Percentiles rank a stretch among this genome's conserved stretches.
phyloP scores from a whole-genome alignment of 1,284 basidiomycete species.

The Melanopsichium pennsylvanicum region DNA sequence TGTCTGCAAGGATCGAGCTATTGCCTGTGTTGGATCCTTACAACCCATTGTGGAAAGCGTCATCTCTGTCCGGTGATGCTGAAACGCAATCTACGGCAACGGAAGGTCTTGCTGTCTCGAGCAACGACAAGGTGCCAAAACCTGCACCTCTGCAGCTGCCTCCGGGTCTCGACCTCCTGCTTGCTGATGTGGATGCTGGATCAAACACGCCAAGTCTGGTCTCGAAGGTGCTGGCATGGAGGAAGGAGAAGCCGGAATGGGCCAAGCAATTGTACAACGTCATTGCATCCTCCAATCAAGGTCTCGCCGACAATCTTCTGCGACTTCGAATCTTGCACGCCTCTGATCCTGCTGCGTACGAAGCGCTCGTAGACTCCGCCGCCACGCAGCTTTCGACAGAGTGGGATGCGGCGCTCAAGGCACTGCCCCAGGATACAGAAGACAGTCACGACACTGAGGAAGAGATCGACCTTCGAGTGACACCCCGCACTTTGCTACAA shows the following conservation, averaged over 20 bases:
- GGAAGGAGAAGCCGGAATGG: constrained; percentile 59
- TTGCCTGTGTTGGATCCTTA: constrained; percentile 48
- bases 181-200: constrained; percentile 64
- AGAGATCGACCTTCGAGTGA: constrained; percentile 13
- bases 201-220: constrained; percentile 63
- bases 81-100: constrained; percentile 47
- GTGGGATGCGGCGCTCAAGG: constrained; percentile 38
- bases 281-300: constrained; percentile 57
- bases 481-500: constrained; percentile 21
- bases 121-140: constrained; percentile 11
- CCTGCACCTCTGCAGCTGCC: constrained; percentile 61
- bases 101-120: constrained; percentile 44
- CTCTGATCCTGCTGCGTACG: constrained; percentile 51
- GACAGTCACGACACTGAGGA: constrained; percentile 1
- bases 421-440: constrained; percentile 14
- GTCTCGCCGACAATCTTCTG: constrained; percentile 57
- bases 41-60: constrained; percentile 59
- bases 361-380: constrained; percentile 61
- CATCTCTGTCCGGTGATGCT: constrained; percentile 20
- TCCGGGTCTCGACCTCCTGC: constrained; percentile 54
- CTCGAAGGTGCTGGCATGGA: constrained; percentile 58
- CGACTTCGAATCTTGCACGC: constrained; percentile 48
- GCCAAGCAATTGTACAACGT: constrained; percentile 60
- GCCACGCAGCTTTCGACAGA: constrained; percentile 30
- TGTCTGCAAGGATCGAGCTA: constrained; percentile 22